Evolutionary conservation across 177 flowering plant species (phyloP).

Genomic region (Tripterygium wilfordii): DNA sequence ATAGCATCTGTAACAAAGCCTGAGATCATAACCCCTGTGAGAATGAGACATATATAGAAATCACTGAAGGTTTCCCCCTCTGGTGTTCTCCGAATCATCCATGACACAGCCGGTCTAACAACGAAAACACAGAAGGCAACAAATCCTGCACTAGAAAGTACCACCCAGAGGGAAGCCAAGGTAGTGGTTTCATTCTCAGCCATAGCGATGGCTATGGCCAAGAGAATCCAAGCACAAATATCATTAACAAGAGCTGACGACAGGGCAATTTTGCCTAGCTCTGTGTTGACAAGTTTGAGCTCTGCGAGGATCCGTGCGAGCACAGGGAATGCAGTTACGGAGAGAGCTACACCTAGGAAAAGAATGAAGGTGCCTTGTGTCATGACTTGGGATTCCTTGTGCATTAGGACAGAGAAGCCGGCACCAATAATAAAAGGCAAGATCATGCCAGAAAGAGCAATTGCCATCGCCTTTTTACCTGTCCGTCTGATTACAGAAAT

Average conservation of each 20-base stretch:
- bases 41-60: conserved; percentile 39
- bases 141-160: conserved; percentile 20
- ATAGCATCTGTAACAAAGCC: conserved; percentile 55
- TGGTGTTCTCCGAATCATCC: conserved; percentile 25
- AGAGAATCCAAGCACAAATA: conserved; percentile 46
- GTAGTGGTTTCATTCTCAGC: conserved; percentile 20
- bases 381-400: neutral
- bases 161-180: conserved; percentile 19
- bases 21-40: conserved; percentile 49
- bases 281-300: conserved; percentile 45
- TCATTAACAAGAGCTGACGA: conserved; percentile 51
- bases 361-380: conserved; percentile 35
- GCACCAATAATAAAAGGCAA: conserved; percentile 38
- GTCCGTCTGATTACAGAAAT: conserved; percentile 22
- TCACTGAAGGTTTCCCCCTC: conserved; percentile 30
- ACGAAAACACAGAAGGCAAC: conserved; percentile 19
- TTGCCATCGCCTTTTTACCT: conserved; percentile 26
- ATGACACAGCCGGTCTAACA: conserved; percentile 21
- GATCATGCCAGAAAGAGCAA: conserved; percentile 41
- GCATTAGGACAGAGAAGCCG: conserved; percentile 21
- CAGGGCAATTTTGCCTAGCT: conserved; percentile 53
- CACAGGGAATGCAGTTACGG: conserved; percentile 61
- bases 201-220: conserved; percentile 50
- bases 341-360: conserved; percentile 48
- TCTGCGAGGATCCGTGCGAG: conserved; percentile 55